Base-by-base conservation (phyloP, 2,329 filamentous ascomycete species). In the Penicillium sp. region DNA sequence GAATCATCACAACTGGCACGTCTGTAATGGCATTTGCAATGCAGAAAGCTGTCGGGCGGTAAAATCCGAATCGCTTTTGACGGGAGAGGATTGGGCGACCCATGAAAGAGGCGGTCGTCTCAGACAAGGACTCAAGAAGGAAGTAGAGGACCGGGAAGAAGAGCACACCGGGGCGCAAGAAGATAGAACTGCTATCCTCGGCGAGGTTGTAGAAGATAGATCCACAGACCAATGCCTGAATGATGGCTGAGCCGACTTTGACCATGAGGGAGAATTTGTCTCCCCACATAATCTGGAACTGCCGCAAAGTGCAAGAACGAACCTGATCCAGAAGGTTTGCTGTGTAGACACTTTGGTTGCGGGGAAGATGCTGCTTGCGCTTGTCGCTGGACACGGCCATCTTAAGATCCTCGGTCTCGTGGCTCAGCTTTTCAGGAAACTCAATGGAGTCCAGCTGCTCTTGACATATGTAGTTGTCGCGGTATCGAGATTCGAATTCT, bases 51-150 rank as follows among this genome's bases (percentile, higher is more conserved):
- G 84, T 80, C 0, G 86, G 86, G 13, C 83, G 84, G 64, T 89
- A 89, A 73, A 90, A 90, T 0, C 86, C 86, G 66, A 89, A 90
- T 7, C 83, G 84, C 69, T 89, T 89, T 73, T 90, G 88, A 69
- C 89, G 89, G 19, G 88, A 79, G 22, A 91, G 76, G 64, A 91
- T 89, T 0, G 88, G 87, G 54, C 88, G 85, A 3, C 84, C 84
- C 67, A 84, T 81, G 65, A 89, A 91, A 0, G 87, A 85, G 1
- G 83, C 77, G 0, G 86, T 86, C 15, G 86, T 81, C 66, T 89
- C 86, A 2, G 84, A 83, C 47, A 88, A 72, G 2, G 86, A 84
- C 28, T 88, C 79, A 1, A 89, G 77, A 1, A 86, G 82, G 63
- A 88, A 88, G 75, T 87, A 88, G 0, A 89, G 78, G 0, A 88